Evolutionary conservation across 352 stramenopile genomes (phyloP).

Genomic region (Pythium aquatile): DNA sequence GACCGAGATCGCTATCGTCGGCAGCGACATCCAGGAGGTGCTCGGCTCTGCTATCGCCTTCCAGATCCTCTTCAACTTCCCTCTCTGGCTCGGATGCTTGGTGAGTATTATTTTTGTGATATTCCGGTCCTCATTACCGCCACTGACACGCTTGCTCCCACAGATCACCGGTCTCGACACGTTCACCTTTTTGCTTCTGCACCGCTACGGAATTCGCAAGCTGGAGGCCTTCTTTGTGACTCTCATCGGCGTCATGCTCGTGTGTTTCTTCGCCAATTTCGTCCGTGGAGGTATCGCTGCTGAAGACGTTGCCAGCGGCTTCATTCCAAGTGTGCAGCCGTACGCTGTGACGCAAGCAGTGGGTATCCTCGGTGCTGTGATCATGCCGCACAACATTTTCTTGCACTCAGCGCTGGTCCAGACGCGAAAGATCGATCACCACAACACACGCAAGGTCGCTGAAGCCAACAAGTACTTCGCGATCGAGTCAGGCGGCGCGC

Average conservation of each 20-base stretch:
- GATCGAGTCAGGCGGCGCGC: conserved; percentile 89
- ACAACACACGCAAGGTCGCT: conserved; percentile 56
- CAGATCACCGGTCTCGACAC: conserved; percentile 86
- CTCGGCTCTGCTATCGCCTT: conserved; percentile 91
- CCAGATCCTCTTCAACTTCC: conserved; percentile 87
- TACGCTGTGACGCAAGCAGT: conserved; percentile 86
- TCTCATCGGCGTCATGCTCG: conserved; percentile 92
- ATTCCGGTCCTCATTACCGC: too few species aligned
- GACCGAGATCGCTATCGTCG: conserved; percentile 93
- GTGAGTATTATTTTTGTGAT: conserved; percentile 14
- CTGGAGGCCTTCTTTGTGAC: conserved; percentile 92
- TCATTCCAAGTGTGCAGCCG: conserved; percentile 69
- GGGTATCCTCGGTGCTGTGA: conserved; percentile 92
- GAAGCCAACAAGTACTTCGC: conserved; percentile 94
- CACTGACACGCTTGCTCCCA: conserved; percentile 2
- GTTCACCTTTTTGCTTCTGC: conserved; percentile 93
- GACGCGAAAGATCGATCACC: conserved; percentile 52
- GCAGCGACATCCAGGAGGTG: conserved; percentile 91
- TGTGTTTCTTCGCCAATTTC: conserved; percentile 93
- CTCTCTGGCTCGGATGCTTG: conserved; percentile 89
- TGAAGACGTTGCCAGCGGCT: conserved; percentile 71
- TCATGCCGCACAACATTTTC: conserved; percentile 95
- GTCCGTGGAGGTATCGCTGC: conserved; percentile 69
- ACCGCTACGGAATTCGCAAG: conserved; percentile 92
- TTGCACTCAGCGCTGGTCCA: conserved; percentile 88